Evolutionary conservation across 2,329 filamentous ascomycete species (phyloP).

Genomic region (Pseudocercospora macadamiae): DNA sequence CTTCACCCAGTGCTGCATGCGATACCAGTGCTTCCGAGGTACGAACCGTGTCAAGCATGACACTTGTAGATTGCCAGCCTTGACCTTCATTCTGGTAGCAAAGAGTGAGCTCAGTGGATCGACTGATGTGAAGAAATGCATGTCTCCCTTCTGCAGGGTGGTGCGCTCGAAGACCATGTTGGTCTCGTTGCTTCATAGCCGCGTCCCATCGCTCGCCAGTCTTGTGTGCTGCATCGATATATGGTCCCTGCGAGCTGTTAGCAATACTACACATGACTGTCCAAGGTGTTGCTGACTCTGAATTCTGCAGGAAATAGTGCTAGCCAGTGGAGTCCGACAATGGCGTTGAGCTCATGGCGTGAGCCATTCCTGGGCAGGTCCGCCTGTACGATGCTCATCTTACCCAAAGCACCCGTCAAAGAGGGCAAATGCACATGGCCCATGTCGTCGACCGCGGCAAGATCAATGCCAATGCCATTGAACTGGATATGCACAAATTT

Average conservation of each 20-base stretch:
- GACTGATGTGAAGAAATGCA: constrained; percentile 75
- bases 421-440: constrained; percentile 77
- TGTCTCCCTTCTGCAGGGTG: constrained; percentile 73
- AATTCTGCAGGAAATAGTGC: constrained; percentile 43
- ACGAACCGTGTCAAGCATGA: constrained; percentile 54
- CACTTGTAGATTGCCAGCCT: constrained; percentile 70
- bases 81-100: constrained; percentile 75
- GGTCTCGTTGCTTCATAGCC: constrained; percentile 64
- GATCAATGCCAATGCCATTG: constrained; percentile 75
- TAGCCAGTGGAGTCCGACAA: constrained; percentile 89
- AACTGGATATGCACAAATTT: constrained; percentile 80
- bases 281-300: constrained; percentile 27
- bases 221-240: constrained; percentile 43
- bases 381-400: constrained; percentile 57
- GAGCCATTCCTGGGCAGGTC: constrained; percentile 67
- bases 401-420: constrained; percentile 73
- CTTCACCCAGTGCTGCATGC: constrained; percentile 69
- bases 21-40: constrained; percentile 69
- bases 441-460: constrained; percentile 79
- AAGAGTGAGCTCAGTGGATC: constrained; percentile 72
- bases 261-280: constrained; percentile 18
- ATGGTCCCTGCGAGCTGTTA: constrained; percentile 37
- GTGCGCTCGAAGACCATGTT: constrained; percentile 65
- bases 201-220: constrained; percentile 64
- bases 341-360: constrained; percentile 71